Conservation (phyloP, 2,329 filamentous ascomycete species). For the Microsporum audouinii region DNA sequence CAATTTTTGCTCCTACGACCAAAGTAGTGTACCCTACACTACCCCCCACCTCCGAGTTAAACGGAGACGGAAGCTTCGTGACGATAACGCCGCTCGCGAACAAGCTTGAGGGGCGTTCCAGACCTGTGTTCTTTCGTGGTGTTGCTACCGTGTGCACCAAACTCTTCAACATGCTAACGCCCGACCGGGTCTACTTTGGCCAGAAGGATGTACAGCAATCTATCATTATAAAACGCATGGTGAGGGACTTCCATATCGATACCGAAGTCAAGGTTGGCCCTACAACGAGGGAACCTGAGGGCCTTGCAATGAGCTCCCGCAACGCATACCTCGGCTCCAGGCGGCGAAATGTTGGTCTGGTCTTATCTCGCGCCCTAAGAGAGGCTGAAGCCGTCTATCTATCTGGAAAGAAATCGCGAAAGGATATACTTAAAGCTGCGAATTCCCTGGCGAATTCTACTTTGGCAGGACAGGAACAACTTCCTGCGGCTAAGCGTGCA, state of each 20-base stretch:
- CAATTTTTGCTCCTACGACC: slow-evolving; percentile 77
- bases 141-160: slow-evolving; percentile 97
- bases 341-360: slow-evolving; percentile 58
- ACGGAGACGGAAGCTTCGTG: slow-evolving; percentile 77
- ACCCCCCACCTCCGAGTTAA: slow-evolving; percentile 57
- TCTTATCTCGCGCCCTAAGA: slow-evolving; percentile 57
- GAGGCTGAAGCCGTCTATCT: slow-evolving; percentile 59
- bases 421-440: slow-evolving; percentile 61
- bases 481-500: slow-evolving; percentile 51
- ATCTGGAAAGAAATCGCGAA: slow-evolving; percentile 43
- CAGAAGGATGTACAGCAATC: slow-evolving; percentile 98
- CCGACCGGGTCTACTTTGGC: slow-evolving; percentile 79
- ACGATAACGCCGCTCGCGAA: slow-evolving; percentile 75
- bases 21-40: slow-evolving; percentile 79
- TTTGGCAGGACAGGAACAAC: slow-evolving; percentile 49
- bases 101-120: slow-evolving; percentile 69
- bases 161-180: slow-evolving; percentile 69
- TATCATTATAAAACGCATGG: slow-evolving; percentile 74
- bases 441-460: slow-evolving; percentile 46
- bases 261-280: slow-evolving; percentile 61
- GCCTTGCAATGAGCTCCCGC: slow-evolving; percentile 78
- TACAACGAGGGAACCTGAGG: slow-evolving; percentile 67
- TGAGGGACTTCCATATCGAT: slow-evolving; percentile 74
- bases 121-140: slow-evolving; percentile 91
- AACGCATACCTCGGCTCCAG: slow-evolving; percentile 83